These are phyloP conservation scores for Wickerhamomyces bovis DNA, from an alignment of 805 yeast genomes.

Conservation along the genomic window DNA sequence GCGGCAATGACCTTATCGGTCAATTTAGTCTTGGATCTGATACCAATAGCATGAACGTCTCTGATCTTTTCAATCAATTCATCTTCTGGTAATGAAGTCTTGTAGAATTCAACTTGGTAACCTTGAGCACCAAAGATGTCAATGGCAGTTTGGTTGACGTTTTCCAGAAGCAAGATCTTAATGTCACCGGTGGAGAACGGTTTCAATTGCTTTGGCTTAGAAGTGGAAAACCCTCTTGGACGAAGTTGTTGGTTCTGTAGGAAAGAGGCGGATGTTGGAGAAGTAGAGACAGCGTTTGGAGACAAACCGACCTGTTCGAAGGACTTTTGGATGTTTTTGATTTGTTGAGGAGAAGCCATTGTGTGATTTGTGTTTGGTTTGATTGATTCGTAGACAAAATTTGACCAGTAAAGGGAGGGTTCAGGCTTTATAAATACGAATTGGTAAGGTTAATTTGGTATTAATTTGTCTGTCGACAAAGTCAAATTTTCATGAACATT, in stretches of 20 bases:
- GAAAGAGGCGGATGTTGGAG: slow-evolving; percentile 74
- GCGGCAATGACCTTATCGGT: slow-evolving; percentile 72
- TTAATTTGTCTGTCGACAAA: neutral
- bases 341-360: slow-evolving; percentile 69
- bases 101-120: slow-evolving; percentile 93
- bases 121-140: slow-evolving; percentile 84
- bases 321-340: slow-evolving; percentile 44
- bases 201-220: slow-evolving; percentile 65
- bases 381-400: neutral
- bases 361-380: neutral
- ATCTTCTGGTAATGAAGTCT: slow-evolving; percentile 83
- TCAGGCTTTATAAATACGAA: neutral
- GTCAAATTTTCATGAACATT: neutral
- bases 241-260: slow-evolving; percentile 39
- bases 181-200: slow-evolving; percentile 96
- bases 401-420: neutral
- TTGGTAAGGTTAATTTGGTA: neutral
- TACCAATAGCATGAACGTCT: slow-evolving; percentile 95
- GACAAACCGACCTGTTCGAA: slow-evolving; percentile 56
- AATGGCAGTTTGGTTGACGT: slow-evolving; percentile 89
- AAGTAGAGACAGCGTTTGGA: slow-evolving; percentile 72
- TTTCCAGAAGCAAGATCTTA: slow-evolving; percentile 85
- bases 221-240: slow-evolving; percentile 35
- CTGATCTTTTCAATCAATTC: slow-evolving; percentile 91
- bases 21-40: slow-evolving; percentile 92